Evolutionary conservation across 495 filamentous ascomycete species (phyloP), one percentile per base, ranked within the genome.

Genomic region (Jackrogersella minutella): DNA sequence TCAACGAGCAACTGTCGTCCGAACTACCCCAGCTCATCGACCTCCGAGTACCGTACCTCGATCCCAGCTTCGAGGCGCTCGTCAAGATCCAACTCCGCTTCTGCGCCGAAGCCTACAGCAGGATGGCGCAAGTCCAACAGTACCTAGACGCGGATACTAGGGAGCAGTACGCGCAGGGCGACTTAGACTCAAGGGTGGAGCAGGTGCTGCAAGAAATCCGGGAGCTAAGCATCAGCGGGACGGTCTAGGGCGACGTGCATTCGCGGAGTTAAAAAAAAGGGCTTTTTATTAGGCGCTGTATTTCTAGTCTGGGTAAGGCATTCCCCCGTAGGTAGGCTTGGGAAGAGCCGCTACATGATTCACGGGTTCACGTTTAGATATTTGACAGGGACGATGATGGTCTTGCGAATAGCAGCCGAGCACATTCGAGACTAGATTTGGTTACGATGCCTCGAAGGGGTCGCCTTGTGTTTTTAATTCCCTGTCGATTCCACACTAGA

Each of bases 51-150:
- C 95, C 95, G 0, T 99, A 99, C 74, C 85, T 99, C 59, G 95
- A 99, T 73, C 95, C 95, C 1, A 91, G 88, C 58, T 99, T 99
- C 74, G 95, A 99, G 78, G 95, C 95, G 0, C 86, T 99, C 46
- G 95, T 99, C 65, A 99, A 99, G 84, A 99, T 99, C 69, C 95
- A 99, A 79, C 79, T 99, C 62, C 86, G 95, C 26, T 99, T 99
- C 80, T 99, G 95, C 75, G 95, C 95, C 9, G 95, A 99, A 77
- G 95, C 95, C 8, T 99, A 99, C 75, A 91, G 87, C 31, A 83
- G 95, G 19, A 98, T 99, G 95, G 95, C 95, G 7, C 95, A 99
- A 81, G 95, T 99, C 62, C 95, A 99, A 80, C 96, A 99, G 78
- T 99, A 97, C 77, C 84, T 99, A 41, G 95, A 98, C 77, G 88